Evolutionary conservation across 2,329 filamentous ascomycete genomes (phyloP), one percentile per base, ranked within the genome.

Genomic region (Fusarium citri): DNA sequence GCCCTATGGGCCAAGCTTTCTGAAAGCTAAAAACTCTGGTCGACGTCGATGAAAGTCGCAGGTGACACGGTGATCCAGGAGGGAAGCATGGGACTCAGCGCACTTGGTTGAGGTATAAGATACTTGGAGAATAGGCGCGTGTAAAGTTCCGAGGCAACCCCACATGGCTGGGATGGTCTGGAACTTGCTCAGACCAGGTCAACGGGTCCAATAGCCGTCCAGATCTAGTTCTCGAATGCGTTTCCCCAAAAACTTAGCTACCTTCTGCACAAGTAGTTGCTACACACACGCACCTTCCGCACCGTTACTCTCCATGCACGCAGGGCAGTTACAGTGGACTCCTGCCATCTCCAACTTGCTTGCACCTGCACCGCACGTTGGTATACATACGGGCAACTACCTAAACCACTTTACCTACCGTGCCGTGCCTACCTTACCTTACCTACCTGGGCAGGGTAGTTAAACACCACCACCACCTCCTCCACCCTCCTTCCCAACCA

Each of bases 41-140:
- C 68, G 68, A 70, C 68, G 68, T 70, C 68, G 67, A 64, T 64
- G 58, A 66, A 49, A 64, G 72, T 65, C 71, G 72, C 72, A 74
- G 72, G 72, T 74, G 72, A 74, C 72, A 64, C 34, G 28, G 54
- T 55, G 50, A 65, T 66, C 55, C 41, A 66, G 57, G 68, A 59
- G 71, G 71, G 63, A 55, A 70, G 56, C 50, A 66, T 62, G 59
- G 59, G 45, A 23, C 25, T 30, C 41, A 41, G 48, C 45, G 31
- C 55, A 57, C 50, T n/a, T 59, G 40, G 60, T 34, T 22, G 47
- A 66, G 47, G 57, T 70, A 71, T 42, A 67, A 6, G 23, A 40
- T 64, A 72, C 68, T 46, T 66, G 51, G 4, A 50, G 42, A 49
- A 48, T 22, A 50, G 37, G 28, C 46, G 48, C 26, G 31, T 59